Percentiles rank a stretch among this genome's conserved stretches.
These are phyloP conservation scores for Penicillium occitanis DNA, from an alignment of 2,329 filamentous ascomycete species.

Conservation along the genomic window DNA sequence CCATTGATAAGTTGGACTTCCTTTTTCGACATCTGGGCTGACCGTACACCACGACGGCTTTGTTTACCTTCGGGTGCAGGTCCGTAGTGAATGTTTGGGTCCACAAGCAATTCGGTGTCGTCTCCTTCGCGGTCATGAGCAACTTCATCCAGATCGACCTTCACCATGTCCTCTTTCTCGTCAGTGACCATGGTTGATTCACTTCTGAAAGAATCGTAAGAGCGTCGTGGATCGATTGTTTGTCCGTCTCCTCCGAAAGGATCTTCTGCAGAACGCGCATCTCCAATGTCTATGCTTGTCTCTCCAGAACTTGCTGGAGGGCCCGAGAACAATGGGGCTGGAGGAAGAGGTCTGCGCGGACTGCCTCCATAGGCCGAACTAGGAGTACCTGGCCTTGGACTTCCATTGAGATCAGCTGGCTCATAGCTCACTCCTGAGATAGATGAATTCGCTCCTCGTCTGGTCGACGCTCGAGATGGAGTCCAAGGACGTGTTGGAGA, in stretches of 20 bases:
- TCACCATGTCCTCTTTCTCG: conserved; percentile 46
- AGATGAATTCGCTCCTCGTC: conserved; percentile 29
- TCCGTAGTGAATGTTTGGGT: conserved; percentile 68
- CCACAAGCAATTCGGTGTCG: conserved; percentile 65
- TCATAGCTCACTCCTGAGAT: conserved; percentile 71
- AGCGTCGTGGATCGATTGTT: conserved; percentile 54
- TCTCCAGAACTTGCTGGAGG: conserved; percentile 45
- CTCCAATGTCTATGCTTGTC: conserved; percentile 51
- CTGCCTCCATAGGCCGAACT: conserved; percentile 86
- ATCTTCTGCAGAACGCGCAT: conserved; percentile 70
- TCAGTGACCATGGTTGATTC: conserved; percentile 60
- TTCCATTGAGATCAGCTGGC: conserved; percentile 83
- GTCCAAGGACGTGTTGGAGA: conserved; percentile 56
- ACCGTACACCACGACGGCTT: conserved; percentile 78
- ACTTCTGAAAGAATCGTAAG: conserved; percentile 63
- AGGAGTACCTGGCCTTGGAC: conserved; percentile 83
- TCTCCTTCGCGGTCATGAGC: conserved; percentile 39
- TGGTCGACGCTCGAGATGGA: conserved; percentile 61
- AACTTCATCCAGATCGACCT: conserved; percentile 46
- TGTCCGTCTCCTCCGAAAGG: conserved; percentile 61
- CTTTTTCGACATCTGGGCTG: conserved; percentile 85
- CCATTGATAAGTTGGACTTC: conserved; percentile 97
- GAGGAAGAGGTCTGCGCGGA: conserved; percentile 80
- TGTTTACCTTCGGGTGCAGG: conserved; percentile 85
- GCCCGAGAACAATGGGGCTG: conserved; percentile 77